Evolutionary conservation across 208 protist species (phyloP), one percentile per base, ranked within the genome.

Genomic region (Crithidia acanthocephali): DNA sequence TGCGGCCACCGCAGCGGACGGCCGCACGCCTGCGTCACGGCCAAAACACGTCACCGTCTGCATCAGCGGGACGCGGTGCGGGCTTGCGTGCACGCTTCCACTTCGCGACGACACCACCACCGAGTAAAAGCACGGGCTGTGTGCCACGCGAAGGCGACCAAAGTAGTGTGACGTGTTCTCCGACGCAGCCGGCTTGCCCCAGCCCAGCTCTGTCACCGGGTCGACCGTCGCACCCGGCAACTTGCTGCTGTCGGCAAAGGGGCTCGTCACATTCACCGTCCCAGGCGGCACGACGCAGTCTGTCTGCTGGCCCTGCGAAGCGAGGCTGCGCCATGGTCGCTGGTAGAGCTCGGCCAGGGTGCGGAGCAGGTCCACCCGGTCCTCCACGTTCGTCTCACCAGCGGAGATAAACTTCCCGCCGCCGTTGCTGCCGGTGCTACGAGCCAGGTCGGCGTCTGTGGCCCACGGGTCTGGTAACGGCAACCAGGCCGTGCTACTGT

Each of bases 381-480:
- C 20, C 73, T 96, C 91, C 27, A 93, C 88, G 72, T 89, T 73
- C 35, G 8, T 27, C 67, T 96, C 88, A 5, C 56, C n/a, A 9
- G 75, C 86, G 4, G 88, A 57, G 45, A 96, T 70, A 68, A 94
- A 96, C 20, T 65, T 23, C 10, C 60, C 80, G 11, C 73, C 30
- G 8, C 23, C 33, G 18, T n/a, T 18, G 22, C 25, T 64, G 18
- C 20, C 23, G 22, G 32, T 64, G 18, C 20, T 20, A 16, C 32
- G 23, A 4, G 66, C 67, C 3, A 81, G 42, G 42, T 91, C 83
- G 28, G 77, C 58, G 18, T 79, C 64, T 16, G 45, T 68, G 16
- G 78, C 74, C 88, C 91, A 96, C 33, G 91, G 91, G 59, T 90
- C 74, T 25, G 82, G 81, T 11, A 85, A 94, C 25, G 91, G 79